Percentiles rank a stretch among this genome's conserved stretches.
These are phyloP conservation scores for Aspergillus sp. DNA, from an alignment of 2,329 filamentous ascomycete species.

Conservation along the genomic window DNA sequence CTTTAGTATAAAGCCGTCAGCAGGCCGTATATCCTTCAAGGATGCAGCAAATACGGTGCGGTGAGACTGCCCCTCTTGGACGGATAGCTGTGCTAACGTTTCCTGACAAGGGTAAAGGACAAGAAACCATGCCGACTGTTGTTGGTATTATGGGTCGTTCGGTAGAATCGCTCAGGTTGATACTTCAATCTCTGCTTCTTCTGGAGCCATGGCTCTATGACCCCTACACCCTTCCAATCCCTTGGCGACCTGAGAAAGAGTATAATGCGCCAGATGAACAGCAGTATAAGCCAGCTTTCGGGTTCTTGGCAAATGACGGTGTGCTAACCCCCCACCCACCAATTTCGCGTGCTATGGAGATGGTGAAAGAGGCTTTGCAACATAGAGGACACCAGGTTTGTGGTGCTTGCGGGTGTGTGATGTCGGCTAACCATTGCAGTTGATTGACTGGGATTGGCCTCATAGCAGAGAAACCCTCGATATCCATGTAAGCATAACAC, in stretches of 20 bases:
- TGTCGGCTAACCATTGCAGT: neutral
- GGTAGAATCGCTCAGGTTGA: constrained; percentile 24
- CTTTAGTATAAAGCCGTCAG: constrained; percentile 10
- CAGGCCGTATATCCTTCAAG: constrained; percentile 9
- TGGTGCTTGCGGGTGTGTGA: neutral
- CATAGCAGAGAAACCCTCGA: constrained; percentile 1
- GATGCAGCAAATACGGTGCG: constrained; percentile 10
- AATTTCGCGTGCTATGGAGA: constrained; percentile 7
- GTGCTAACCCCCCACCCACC: constrained; percentile 9
- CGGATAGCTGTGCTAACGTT: neutral
- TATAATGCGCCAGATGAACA: constrained; percentile 1
- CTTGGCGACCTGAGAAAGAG: constrained; percentile 29
- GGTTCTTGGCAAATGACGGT: constrained; percentile 8
- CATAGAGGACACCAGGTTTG: constrained; percentile 6
- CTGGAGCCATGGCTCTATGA: constrained; percentile 40
- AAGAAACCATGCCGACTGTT: constrained; percentile 16
- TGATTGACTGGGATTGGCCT: constrained; percentile 9
- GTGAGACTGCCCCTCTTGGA: neutral
- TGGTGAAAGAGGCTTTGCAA: constrained; percentile 8
- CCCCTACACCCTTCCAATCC: constrained; percentile 34
- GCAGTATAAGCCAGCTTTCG: constrained; percentile 8
- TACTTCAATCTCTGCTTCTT: constrained; percentile 34
- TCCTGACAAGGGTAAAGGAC: constrained; percentile 5
- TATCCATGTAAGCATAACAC: constrained; percentile 7
- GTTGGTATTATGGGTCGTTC: constrained; percentile 35